Conservation (phyloP, 306 rosid species). For the Ceratonia siliqua region DNA sequence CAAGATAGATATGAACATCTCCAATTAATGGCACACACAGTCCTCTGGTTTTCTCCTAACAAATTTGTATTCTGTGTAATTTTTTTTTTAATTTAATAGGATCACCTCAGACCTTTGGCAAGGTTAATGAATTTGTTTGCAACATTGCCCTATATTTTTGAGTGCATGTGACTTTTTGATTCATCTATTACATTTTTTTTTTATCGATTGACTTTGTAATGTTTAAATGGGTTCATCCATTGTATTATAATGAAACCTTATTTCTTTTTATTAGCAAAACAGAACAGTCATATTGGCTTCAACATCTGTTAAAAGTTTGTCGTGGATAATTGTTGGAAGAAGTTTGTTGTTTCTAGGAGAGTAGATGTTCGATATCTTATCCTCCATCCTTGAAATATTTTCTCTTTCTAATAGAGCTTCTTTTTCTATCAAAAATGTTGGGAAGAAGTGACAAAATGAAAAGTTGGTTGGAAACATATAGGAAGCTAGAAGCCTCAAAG, state of each 20-base stretch:
- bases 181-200: neutral
- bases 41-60: neutral
- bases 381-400: neutral
- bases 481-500: neutral
- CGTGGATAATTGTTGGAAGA: too few species aligned
- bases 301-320: too few species aligned
- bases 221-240: too few species aligned
- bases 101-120: neutral
- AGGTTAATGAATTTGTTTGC: constrained; percentile 30
- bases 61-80: neutral
- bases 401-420: neutral
- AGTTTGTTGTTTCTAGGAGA: too few species aligned
- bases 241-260: too few species aligned
- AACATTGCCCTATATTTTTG: neutral
- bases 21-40: neutral
- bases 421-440: neutral
- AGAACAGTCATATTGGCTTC: too few species aligned
- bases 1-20: neutral
- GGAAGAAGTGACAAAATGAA: too few species aligned
- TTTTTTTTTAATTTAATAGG: neutral
- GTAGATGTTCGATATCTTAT: neutral
- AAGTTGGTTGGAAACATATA: neutral
- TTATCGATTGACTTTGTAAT: neutral
- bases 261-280: too few species aligned
- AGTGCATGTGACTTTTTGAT: neutral